Percentiles rank a stretch among this genome's conserved stretches.
phyloP scores from a whole-genome alignment of 2,329 filamentous ascomycete species.

The Xylaria sp. region DNA sequence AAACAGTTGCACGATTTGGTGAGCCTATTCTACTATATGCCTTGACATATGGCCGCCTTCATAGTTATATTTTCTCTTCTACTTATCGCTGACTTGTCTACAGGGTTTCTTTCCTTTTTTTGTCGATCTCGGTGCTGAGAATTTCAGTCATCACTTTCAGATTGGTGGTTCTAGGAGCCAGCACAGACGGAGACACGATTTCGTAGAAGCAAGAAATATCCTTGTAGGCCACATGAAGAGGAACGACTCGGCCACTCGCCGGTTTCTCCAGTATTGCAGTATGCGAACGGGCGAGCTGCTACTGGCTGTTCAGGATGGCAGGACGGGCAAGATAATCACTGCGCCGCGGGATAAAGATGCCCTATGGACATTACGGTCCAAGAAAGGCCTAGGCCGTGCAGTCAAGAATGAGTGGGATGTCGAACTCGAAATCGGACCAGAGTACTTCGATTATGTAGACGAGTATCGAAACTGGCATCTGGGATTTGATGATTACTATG shows the following conservation, averaged over 20 bases:
- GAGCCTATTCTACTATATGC: constrained; percentile 27
- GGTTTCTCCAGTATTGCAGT: constrained; percentile 47
- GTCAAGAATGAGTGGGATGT: constrained; percentile 43
- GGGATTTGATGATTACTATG: constrained; percentile 47
- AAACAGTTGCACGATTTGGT: constrained; percentile 55
- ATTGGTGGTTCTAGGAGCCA: constrained; percentile 41
- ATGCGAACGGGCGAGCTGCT: constrained; percentile 46
- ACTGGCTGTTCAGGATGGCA: constrained; percentile 47
- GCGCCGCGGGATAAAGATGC: constrained; percentile 39
- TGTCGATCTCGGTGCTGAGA: constrained; percentile 40
- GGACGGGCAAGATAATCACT: constrained; percentile 45
- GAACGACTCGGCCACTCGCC: constrained; percentile 47
- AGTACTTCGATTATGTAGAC: constrained; percentile 43
- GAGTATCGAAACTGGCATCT: constrained; percentile 42
- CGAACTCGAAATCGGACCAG: constrained; percentile 40
- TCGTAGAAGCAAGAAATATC: constrained; percentile 46
- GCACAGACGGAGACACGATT: constrained; percentile 40
- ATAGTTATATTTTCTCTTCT: background rate
- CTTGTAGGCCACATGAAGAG: constrained; percentile 50
- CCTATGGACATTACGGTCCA: constrained; percentile 45
- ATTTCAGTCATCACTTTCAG: constrained; percentile 41
- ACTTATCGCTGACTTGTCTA: constrained; percentile 23
- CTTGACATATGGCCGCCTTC: background rate
- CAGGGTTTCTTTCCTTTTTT: constrained; percentile 47
- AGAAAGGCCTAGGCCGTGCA: constrained; percentile 41